Conservation (phyloP, 2,329 filamentous ascomycete species). For the Aureobasidium sp. region DNA sequence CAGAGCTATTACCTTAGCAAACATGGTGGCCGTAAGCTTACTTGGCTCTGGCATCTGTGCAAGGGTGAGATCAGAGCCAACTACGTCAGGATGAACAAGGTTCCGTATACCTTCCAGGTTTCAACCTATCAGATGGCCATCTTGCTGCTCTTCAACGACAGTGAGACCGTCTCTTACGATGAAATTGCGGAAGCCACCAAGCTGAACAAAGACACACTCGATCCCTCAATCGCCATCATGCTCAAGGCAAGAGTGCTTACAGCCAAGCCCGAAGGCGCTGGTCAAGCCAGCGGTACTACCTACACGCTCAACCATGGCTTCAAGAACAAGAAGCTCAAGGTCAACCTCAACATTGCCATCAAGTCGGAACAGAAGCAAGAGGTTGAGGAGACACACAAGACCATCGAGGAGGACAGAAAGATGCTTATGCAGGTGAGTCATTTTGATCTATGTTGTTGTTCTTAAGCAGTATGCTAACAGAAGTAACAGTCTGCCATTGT, state of each 20-base stretch:
- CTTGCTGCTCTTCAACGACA: slow-evolving; percentile 88
- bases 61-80: slow-evolving; percentile 94
- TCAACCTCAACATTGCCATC: slow-evolving; percentile 91
- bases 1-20: slow-evolving; percentile 89
- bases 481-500: slow-evolving; percentile 83
- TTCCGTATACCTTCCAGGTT: slow-evolving; percentile 93
- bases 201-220: slow-evolving; percentile 72
- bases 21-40: slow-evolving; percentile 91
- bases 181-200: slow-evolving; percentile 79
- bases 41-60: slow-evolving; percentile 97
- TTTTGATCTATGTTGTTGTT: background rate
- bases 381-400: slow-evolving; percentile 96
- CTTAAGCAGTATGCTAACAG: slow-evolving; percentile 26
- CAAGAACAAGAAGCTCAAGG: slow-evolving; percentile 96
- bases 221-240: slow-evolving; percentile 78
- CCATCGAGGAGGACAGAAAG: slow-evolving; percentile 96
- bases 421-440: slow-evolving; percentile 83
- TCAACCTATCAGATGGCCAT: slow-evolving; percentile 98
- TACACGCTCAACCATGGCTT: slow-evolving; percentile 90
- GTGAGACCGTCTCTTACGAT: slow-evolving; percentile 75
- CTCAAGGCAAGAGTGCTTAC: slow-evolving; percentile 87
- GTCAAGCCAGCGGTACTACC: slow-evolving; percentile 68
- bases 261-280: slow-evolving; percentile 63
- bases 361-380: slow-evolving; percentile 96
- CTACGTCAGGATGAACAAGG: slow-evolving; percentile 81